Conservation (phyloP, 1,139 yeast species). For the Casaregolazyma lundiana region DNA sequence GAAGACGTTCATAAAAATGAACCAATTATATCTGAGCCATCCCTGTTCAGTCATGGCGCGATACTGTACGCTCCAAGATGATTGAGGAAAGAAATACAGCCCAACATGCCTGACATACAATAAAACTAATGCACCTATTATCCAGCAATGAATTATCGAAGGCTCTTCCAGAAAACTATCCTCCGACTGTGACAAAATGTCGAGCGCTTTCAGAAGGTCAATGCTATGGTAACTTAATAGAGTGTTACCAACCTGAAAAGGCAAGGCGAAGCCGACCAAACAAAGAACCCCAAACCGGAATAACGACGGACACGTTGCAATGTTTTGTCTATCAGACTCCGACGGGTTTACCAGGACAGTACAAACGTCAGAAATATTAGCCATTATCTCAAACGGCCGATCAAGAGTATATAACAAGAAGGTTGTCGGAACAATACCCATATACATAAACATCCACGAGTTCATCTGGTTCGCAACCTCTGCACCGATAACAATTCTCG, state of each 20-base stretch:
- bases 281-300: neutral
- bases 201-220: neutral
- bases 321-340: neutral
- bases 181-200: neutral
- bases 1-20: constrained; percentile 14
- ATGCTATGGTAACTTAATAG: neutral
- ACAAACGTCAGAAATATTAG: neutral
- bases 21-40: constrained; percentile 17
- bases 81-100: constrained; percentile 13
- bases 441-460: constrained; percentile 6
- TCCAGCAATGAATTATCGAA: constrained; percentile 5
- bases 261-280: neutral
- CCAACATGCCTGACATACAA: constrained; percentile 10
- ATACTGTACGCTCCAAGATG: constrained; percentile 11
- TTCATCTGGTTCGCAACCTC: constrained; percentile 1
- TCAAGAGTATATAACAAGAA: constrained; percentile 1
- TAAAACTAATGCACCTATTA: constrained; percentile 8
- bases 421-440: constrained; percentile 3
- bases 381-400: neutral
- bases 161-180: neutral
- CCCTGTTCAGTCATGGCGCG: constrained; percentile 15
- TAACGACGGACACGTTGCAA: neutral
- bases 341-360: neutral
- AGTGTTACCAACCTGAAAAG: neutral
- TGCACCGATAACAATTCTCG: constrained; percentile 1